Evolutionary conservation across 306 rosid species (phyloP).

Genomic region (Cicer judaicum): DNA sequence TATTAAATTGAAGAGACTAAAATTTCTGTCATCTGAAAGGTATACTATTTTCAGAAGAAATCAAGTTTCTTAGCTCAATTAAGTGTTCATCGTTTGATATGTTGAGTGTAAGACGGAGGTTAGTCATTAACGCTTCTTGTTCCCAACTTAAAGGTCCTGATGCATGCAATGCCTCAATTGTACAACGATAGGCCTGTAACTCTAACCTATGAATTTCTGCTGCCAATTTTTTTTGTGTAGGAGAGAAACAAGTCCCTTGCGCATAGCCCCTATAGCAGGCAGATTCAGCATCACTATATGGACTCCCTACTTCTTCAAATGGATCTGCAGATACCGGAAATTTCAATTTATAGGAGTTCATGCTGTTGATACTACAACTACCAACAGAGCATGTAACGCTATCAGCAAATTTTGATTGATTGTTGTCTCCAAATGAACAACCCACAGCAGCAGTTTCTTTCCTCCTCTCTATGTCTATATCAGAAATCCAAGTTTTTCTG

Average conservation of each 20-base stretch:
- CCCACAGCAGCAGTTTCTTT: constrained; percentile 56
- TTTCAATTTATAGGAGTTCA: constrained; percentile 53
- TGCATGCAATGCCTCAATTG: constrained; percentile 92
- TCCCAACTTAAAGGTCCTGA: constrained; percentile 99
- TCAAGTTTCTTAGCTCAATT: constrained; percentile 82
- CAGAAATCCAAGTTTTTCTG: constrained; percentile 46
- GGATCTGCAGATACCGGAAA: constrained; percentile 61
- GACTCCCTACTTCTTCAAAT: constrained; percentile 57
- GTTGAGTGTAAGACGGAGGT: constrained; percentile 92
- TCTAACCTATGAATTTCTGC: constrained; percentile 90
- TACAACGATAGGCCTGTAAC: constrained; percentile 95
- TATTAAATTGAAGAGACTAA: constrained; percentile 39
- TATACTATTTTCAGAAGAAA: constrained; percentile 70
- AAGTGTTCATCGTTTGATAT: constrained; percentile 96
- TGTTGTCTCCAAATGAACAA: constrained; percentile 55
- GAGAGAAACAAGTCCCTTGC: constrained; percentile 56
- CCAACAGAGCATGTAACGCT: constrained; percentile 77
- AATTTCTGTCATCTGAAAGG: constrained; percentile 71
- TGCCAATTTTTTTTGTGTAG: constrained; percentile 62
- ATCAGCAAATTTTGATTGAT: constrained; percentile 56
- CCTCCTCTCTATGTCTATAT: constrained; percentile 56
- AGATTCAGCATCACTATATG: constrained; percentile 72
- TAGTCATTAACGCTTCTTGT: constrained; percentile 87
- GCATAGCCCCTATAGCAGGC: constrained; percentile 53
- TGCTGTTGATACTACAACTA: constrained; percentile 77